These are phyloP conservation scores for Alloascoidea africana DNA, from an alignment of 805 yeast genomes.

Conservation along the genomic window DNA sequence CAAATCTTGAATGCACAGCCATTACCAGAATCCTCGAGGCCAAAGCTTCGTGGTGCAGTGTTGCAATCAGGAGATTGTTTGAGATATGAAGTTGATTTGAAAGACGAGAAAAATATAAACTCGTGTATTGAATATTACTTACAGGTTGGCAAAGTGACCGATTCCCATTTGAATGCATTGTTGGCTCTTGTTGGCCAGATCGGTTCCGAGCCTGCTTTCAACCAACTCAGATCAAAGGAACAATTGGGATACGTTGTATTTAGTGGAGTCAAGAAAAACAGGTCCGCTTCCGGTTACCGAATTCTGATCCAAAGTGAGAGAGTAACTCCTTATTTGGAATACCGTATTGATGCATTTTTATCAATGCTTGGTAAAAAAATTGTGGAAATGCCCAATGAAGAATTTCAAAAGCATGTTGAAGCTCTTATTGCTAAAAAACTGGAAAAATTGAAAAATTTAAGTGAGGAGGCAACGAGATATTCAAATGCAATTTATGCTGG, in stretches of 20 bases:
- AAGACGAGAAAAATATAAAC: conserved; percentile 61
- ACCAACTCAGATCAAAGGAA: conserved; percentile 81
- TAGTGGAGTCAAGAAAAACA: conserved; percentile 50
- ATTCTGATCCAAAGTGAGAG: conserved; percentile 76
- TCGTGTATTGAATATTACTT: conserved; percentile 70
- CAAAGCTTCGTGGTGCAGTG: conserved; percentile 25
- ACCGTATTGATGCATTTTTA: conserved; percentile 60
- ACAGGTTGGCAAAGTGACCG: conserved; percentile 42
- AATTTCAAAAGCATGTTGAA: conserved; percentile 51
- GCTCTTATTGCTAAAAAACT: conserved; percentile 52
- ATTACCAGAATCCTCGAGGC: conserved; percentile 27
- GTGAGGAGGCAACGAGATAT: conserved; percentile 56
- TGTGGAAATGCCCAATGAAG: conserved; percentile 39
- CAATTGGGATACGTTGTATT: conserved; percentile 93
- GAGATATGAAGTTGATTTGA: conserved; percentile 28
- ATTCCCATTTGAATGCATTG: conserved; percentile 29
- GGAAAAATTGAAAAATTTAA: conserved; percentile 62
- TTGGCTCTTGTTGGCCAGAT: conserved; percentile 60
- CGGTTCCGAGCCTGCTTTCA: conserved; percentile 77
- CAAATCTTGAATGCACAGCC: conserved; percentile 23
- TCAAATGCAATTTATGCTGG: conserved; percentile 62
- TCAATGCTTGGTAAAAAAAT: conserved; percentile 28
- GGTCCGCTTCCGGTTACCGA: conserved; percentile 62
- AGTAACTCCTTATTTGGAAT: conserved; percentile 56
- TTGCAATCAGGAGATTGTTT: conserved; percentile 13